Base-by-base conservation (phyloP, 2,329 filamentous ascomycete genomes). In the Cladosporium sp. region DNA sequence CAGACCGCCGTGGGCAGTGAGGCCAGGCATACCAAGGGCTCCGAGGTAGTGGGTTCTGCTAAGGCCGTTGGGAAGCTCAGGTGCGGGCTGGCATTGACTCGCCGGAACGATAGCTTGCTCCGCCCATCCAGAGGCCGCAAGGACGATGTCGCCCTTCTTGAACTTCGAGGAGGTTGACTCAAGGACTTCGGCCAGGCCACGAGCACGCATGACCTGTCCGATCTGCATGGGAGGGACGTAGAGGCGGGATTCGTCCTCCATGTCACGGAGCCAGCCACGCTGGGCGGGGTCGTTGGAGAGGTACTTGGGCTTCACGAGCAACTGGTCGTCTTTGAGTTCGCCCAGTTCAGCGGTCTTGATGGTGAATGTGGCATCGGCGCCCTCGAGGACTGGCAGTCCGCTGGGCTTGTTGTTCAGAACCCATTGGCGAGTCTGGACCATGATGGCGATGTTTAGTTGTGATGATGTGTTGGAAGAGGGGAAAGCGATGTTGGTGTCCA, bases 281-380 rank as follows among this genome's bases (percentile, higher is more conserved):
- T 85, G 82, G 3, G 82, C 83, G 1, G 84, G 83, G 72, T 85
- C 83, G 67, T 85, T 85, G 67, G 82, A 84, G 59, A 84, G 71
- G 71, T 78, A 83, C 21, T 80, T 70, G 2, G 75, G 72, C 72
- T 84, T 82, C 63, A 84, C 66, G 23, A 85, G 78, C 66, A 82
- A 73, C 72, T 85, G 76, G 64, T 78, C 73, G 11, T 77, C 66
- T 30, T 75, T 70, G 11, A 78, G 75, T 34, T 65, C 43, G 2
- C 80, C 65, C 2, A 67, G 48, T 8, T 70, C 68, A 14, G 61
- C 67, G 10, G 73, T 76, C 59, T 73, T 67, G 58, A 81, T 76
- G 39, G 73, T 76, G 74, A 81, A 82, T 53, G 78, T 81, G 6
- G 77, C 65, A 53, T 79, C 71, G 16, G 72, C 68, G 36, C 79